phyloP scores from a whole-genome alignment of 306 rosid species.

The Cicer cuneatum region DNA sequence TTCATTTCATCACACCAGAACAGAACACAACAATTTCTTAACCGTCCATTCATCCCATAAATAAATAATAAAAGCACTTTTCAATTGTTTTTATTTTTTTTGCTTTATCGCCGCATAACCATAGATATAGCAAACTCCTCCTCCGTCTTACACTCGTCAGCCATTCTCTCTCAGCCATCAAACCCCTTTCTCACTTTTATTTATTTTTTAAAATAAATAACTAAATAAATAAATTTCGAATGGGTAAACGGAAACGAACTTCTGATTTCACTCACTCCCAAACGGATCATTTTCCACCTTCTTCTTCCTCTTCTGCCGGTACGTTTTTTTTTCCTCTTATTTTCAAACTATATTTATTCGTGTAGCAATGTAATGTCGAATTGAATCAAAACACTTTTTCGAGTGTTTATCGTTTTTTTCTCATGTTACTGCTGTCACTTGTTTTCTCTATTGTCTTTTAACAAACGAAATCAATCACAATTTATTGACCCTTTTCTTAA shows the following conservation, averaged over 20 bases:
- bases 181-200: background rate
- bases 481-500: conserved; percentile 11
- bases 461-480: background rate
- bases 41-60: conserved; percentile 46
- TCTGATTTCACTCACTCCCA: conserved; percentile 59
- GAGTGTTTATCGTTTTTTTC: no score
- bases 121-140: conserved; percentile 43
- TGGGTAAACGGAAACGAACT: conserved; percentile 71
- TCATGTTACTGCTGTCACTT: no score
- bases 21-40: conserved; percentile 14
- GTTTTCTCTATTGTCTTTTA: background rate
- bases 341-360: background rate
- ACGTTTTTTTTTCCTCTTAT: conserved; percentile 3
- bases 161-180: conserved; percentile 53
- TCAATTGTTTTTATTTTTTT: background rate
- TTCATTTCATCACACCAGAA: conserved; percentile 2
- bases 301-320: conserved; percentile 60
- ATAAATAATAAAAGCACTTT: background rate
- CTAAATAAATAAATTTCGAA: conserved; percentile 32
- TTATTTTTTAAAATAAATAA: background rate
- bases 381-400: no score
- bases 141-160: background rate
- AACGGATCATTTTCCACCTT: conserved; percentile 50
- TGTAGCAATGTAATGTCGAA: background rate
- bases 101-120: conserved; percentile 60